These are phyloP conservation scores for Penicillium soppii DNA, from an alignment of 495 filamentous ascomycete species.

Conservation along the genomic window DNA sequence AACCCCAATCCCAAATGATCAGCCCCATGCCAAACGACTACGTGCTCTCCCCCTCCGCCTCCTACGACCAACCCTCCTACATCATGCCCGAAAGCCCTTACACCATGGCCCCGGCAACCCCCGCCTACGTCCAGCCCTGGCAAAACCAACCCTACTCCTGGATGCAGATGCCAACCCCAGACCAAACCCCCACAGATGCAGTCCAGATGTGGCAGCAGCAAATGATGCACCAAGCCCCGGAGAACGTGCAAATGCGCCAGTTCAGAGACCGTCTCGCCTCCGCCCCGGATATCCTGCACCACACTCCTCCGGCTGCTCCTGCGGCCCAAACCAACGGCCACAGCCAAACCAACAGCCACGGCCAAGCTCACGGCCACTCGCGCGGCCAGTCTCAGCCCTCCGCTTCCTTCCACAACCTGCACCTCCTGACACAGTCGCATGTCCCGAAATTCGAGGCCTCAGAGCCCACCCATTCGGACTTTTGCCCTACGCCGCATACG, in stretches of 20 bases:
- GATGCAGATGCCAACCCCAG: conserved; percentile 21
- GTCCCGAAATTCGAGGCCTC: conserved; percentile 24
- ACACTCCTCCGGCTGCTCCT: conserved; percentile 7
- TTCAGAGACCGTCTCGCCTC: conserved; percentile 43
- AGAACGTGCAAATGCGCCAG: conserved; percentile 30
- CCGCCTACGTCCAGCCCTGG: conserved; percentile 33
- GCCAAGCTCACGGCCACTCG: conserved; percentile 17
- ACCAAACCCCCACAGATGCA: conserved; percentile 22
- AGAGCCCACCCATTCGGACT: conserved; percentile 37
- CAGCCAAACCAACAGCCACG: neutral
- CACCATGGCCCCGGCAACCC: conserved; percentile 20
- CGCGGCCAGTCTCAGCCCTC: conserved; percentile 28
- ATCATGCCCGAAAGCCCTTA: conserved; percentile 16
- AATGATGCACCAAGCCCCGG: conserved; percentile 30
- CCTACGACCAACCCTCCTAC: conserved; percentile 29
- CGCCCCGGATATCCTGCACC: conserved; percentile 34
- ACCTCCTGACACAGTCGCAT: conserved; percentile 28
- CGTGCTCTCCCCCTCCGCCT: conserved; percentile 30
- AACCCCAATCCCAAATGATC: conserved; percentile 22
- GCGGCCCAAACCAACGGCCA: conserved; percentile 6
- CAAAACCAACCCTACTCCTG: too few relatives aligned
- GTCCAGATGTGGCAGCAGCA: conserved; percentile 35
- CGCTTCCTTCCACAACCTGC: conserved; percentile 21
- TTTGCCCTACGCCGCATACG: conserved; percentile 39
- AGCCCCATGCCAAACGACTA: conserved; percentile 28